Base-by-base conservation (phyloP, 495 filamentous ascomycete species). In the Xylaria venustula region DNA sequence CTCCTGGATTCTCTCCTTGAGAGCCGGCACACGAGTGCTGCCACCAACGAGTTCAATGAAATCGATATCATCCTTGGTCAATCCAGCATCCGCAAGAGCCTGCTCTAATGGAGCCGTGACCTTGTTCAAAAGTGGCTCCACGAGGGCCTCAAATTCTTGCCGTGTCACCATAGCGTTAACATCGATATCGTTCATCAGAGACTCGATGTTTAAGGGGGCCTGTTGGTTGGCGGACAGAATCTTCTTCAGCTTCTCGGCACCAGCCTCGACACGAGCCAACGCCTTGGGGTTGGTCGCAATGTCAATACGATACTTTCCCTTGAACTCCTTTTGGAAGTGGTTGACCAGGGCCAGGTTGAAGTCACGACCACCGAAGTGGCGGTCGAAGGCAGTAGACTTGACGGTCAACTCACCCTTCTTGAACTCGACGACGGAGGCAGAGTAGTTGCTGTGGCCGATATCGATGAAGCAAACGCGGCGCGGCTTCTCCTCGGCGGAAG, bases 201-300 rank as follows among this genome's bases (percentile, higher is more conserved):
- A 97, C 82, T 99, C 94, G 68, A 99, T 96, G 80, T 90, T 97
- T 70, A 99, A 67, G n/a, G 94, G 95, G 3, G 93, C 94, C 65
- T 87, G 83, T 50, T 92, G 87, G 76, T 98, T 98, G 67, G 94
- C 94, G 14, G 95, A 98, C 57, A 99, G 83, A 54, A 99, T 88
- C 85, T 98, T 98, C 91, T 99, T 99, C 71, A 96, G 73, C 85
- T 97, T 98, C 83, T 99, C 94, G 50, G 91, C 90, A 47, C 89
- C 93, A 54, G 91, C 87, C 14, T 89, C 79, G 67, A 96, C 90
- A 70, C 94, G 90, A 60, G 91, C 83, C 75, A 88, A 84, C 55
- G 92, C 94, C 83, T 97, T 97, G 61, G 85, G 81, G 80, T 98
- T 91, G 60, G 84, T 86, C 67, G 87, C 82, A 80, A 99, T 92